A percentile compares a stretch with the other conserved stretches of the same genome.
Conservation (phyloP, 2,329 filamentous ascomycete species). For the Epichloe amarillans region DNA sequence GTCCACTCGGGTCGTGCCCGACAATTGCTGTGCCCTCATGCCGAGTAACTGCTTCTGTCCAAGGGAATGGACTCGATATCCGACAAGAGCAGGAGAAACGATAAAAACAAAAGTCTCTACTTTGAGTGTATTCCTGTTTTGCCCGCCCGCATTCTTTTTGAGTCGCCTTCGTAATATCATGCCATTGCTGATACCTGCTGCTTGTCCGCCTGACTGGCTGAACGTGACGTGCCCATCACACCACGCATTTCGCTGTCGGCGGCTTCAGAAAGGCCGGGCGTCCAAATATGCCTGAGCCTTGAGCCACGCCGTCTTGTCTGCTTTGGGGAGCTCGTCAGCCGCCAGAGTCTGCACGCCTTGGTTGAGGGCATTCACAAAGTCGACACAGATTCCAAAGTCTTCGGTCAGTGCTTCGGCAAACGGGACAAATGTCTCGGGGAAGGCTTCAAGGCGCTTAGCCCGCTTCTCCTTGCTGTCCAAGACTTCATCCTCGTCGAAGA, state of each 20-base stretch:
- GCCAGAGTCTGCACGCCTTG: slow-evolving; percentile 42
- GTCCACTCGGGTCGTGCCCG: no score
- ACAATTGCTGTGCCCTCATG: neutral
- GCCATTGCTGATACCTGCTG: neutral
- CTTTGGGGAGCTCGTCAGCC: slow-evolving; percentile 30
- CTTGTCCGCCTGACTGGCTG: no score
- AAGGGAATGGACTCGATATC: neutral
- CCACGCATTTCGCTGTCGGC: neutral
- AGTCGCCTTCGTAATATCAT: neutral
- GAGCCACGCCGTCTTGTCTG: slow-evolving; percentile 39
- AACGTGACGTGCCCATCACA: neutral
- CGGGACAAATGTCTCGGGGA: slow-evolving; percentile 42
- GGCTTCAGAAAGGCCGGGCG: slow-evolving; percentile 24
- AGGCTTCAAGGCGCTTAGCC: slow-evolving; percentile 31
- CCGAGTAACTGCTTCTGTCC: neutral
- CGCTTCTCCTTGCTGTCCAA: slow-evolving; percentile 37
- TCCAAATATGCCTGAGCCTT: slow-evolving; percentile 41
- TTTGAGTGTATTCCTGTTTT: neutral
- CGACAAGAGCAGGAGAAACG: neutral
- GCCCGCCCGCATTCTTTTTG: no score
- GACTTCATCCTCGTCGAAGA: slow-evolving; percentile 57
- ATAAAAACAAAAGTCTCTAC: neutral
- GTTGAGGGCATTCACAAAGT: slow-evolving; percentile 45
- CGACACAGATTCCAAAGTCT: slow-evolving; percentile 43
- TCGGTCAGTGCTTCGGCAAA: slow-evolving; percentile 44